Evolutionary conservation across 1,284 basidiomycete genomes (phyloP).

Genomic region (Cutaneotrichosporon sp.): DNA sequence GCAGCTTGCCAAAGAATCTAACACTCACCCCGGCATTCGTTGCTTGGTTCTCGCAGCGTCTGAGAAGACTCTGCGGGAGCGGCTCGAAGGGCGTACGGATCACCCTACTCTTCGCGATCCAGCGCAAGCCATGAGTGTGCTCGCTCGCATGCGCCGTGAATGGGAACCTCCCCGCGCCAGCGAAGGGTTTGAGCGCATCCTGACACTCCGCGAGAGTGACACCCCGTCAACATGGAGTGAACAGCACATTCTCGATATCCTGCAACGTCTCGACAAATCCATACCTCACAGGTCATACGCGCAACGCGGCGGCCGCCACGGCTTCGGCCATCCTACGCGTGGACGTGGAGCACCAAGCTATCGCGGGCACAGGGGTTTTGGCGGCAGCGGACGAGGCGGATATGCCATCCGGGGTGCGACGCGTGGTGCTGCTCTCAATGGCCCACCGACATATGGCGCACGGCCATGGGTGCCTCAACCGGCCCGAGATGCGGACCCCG

Average conservation of each 20-base stretch:
- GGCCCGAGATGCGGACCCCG: neutral
- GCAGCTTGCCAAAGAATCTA: conserved; percentile 21
- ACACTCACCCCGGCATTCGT: conserved; percentile 20
- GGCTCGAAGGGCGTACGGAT: conserved; percentile 26
- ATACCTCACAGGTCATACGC: neutral
- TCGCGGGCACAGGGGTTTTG: neutral
- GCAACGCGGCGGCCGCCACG: neutral
- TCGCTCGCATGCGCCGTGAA: conserved; percentile 32
- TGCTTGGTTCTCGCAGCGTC: conserved; percentile 26
- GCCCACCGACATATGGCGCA: neutral
- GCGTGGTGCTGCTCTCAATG: neutral
- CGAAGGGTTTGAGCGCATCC: conserved; percentile 16
- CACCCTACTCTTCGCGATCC: conserved; percentile 44
- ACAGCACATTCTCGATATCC: neutral
- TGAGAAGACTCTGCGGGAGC: conserved; percentile 23
- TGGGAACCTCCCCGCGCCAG: conserved; percentile 26
- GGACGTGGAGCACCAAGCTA: neutral
- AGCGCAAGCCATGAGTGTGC: conserved; percentile 34
- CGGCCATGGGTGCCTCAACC: neutral
- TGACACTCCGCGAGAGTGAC: conserved; percentile 2
- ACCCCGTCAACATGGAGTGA: neutral
- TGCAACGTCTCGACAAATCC: neutral
- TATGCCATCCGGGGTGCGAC: neutral
- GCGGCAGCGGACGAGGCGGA: neutral
- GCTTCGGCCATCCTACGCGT: neutral